Base-by-base conservation (phyloP, 208 protist species). In the Trypanosoma theileri region DNA sequence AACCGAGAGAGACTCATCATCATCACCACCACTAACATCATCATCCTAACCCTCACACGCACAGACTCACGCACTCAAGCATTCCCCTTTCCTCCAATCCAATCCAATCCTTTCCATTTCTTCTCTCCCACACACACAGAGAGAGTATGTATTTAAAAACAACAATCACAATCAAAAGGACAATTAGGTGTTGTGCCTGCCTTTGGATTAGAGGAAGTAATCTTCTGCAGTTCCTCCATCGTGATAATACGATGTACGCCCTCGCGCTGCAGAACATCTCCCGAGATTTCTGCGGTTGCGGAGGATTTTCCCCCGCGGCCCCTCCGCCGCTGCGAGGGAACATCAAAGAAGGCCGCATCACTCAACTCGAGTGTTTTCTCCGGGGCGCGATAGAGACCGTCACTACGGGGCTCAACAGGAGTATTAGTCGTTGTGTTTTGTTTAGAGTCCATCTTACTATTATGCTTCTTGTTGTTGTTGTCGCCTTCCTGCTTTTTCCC, bases 151-250 rank as follows among this genome's bases (percentile, higher is more conserved):
- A 9, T 52, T 64, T 68, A 96, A 69, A 94, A 96, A 53, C 91
- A 96, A 64, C 91, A 96, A 58, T 96, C 88, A 52, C 91, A 96
- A 79, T 94, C 91, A 71, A 96, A 96, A 6, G 91, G 91, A 70
- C 91, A 96, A 70, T 96, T 94, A 7, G 88, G 80, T 21, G 91
- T 96, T 16, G 88, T 89, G 17, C 91, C 91, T 3, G 91, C 91
- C 22, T 80, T 73, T 1, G 88, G 66, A 54, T 84, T 91, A 19
- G 73, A 71, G 0, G 91, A 96, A 0, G 92, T 77, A 65, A 96
- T 90, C 55, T 80, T 89, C 24, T 80, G 69, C n/a, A 96, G 72
- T 76, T 93, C 80, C 26, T 80, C 75, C 46, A 92, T 74, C 7
- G 75, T 85, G 2, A 96, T 71, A 55, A 96, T 93, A 46, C 91